Evolutionary conservation across 192 early-diverging fungal species (phyloP).

Genomic region (Lobosporangium transversale): DNA sequence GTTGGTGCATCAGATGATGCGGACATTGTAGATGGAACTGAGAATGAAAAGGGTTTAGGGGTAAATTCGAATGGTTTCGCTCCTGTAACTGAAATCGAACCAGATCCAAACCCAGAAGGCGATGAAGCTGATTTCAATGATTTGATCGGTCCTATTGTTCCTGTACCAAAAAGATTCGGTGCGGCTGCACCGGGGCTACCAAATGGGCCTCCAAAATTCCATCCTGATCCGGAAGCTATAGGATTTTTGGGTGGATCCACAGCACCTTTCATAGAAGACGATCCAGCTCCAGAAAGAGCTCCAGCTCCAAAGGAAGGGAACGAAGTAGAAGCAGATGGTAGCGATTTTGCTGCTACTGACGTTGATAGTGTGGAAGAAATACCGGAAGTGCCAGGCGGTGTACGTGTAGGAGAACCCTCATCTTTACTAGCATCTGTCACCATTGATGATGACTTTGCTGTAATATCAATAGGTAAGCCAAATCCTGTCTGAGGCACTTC

Average conservation of each 20-base stretch:
- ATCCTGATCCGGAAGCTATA: conserved; percentile 2
- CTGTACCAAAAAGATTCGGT: too few species aligned
- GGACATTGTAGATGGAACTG: not conserved
- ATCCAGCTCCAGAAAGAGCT: conserved; percentile 10
- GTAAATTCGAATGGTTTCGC: not conserved
- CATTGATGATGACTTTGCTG: conserved; percentile 6
- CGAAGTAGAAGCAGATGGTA: conserved; percentile 3
- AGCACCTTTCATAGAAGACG: conserved; percentile 31
- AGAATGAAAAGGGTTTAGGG: not conserved
- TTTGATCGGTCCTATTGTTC: too few species aligned
- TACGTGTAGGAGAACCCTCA: not conserved
- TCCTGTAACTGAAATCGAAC: not conserved
- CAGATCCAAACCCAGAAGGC: not conserved
- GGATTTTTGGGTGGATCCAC: conserved; percentile 37
- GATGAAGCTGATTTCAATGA: not conserved
- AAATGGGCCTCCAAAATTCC: conserved; percentile 8
- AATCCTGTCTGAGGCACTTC: conserved; percentile 7
- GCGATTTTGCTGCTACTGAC: not conserved
- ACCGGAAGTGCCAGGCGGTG: not conserved
- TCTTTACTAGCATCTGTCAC: not conserved
- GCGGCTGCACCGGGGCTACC: too few species aligned
- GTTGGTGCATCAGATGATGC: not conserved
- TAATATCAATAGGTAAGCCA: conserved; percentile 15
- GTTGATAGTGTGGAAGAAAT: not conserved
- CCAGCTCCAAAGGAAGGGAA: conserved; percentile 2